These are phyloP conservation scores for Lactifluus pinguis DNA, from an alignment of 768 basidiomycete genomes.

Conservation along the genomic window DNA sequence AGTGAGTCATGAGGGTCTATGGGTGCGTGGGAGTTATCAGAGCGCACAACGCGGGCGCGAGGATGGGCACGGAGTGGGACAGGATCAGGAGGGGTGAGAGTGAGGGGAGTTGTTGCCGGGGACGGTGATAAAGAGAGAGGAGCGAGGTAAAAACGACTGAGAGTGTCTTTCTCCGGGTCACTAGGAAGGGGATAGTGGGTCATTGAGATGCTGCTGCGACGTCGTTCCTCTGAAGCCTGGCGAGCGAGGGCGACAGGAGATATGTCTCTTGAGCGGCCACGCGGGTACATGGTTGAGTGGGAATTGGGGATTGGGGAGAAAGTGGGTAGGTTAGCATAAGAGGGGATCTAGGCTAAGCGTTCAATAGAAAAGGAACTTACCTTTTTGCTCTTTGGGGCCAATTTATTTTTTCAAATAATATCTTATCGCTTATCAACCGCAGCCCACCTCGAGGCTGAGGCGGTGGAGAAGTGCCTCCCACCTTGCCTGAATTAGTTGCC, in stretches of 20 bases:
- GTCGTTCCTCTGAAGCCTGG: constrained; percentile 20
- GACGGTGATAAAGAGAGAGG: constrained; percentile 8
- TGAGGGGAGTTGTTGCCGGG: constrained; percentile 1
- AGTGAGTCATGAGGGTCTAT: constrained; percentile 8
- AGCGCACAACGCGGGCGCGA: background rate
- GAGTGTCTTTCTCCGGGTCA: constrained; percentile 7
- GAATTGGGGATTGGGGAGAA: background rate
- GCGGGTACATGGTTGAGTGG: constrained; percentile 8
- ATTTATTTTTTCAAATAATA: background rate
- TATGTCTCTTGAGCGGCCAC: constrained; percentile 17
- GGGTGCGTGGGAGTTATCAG: constrained; percentile 6
- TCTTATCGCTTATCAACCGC: constrained; percentile 2
- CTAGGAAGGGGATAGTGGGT: constrained; percentile 7
- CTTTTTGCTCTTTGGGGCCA: background rate
- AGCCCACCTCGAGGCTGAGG: background rate
- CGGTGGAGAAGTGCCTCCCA: no score
- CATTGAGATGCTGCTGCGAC: constrained; percentile 4
- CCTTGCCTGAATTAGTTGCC: background rate
- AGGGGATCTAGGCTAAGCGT: background rate
- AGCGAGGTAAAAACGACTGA: background rate
- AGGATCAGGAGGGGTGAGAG: constrained; percentile 16
- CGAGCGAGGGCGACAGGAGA: constrained; percentile 20
- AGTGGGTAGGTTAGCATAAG: background rate
- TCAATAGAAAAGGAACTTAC: background rate
- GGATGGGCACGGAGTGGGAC: background rate